phyloP scores from a whole-genome alignment of 768 basidiomycete genomes.

The Pilatotrama ljubarskyi region DNA sequence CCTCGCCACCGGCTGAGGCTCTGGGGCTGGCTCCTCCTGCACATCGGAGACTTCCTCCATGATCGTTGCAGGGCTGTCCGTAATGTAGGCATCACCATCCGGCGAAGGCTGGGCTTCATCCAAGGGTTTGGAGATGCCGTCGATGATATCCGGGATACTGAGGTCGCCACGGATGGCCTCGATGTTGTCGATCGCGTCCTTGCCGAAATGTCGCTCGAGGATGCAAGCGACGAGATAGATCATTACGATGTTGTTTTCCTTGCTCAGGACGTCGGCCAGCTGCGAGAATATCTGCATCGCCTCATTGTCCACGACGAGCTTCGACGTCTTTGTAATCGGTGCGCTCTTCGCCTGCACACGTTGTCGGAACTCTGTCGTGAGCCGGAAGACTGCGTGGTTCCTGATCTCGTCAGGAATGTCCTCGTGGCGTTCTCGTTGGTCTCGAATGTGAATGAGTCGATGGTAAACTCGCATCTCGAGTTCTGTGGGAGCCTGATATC shows the following conservation, averaged over 20 bases:
- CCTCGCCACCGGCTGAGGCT: conserved; percentile 10
- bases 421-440: conserved; percentile 75
- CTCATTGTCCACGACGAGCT: conserved; percentile 59
- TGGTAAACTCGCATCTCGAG: conserved; percentile 97
- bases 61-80: conserved; percentile 18
- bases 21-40: conserved; percentile 22
- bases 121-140: conserved; percentile 47
- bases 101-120: conserved; percentile 17
- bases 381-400: conserved; percentile 73
- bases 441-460: conserved; percentile 86
- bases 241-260: conserved; percentile 66
- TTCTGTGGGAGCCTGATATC: conserved; percentile 76
- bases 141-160: conserved; percentile 63
- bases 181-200: conserved; percentile 76
- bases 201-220: conserved; percentile 81
- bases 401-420: conserved; percentile 69
- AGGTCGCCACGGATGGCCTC: conserved; percentile 62
- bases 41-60: conserved; percentile 32
- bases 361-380: conserved; percentile 78
- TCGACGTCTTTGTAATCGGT: conserved; percentile 68
- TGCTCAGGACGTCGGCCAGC: conserved; percentile 60
- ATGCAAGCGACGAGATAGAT: conserved; percentile 90
- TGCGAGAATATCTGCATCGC: conserved; percentile 70
- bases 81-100: conserved; percentile 26
- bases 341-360: conserved; percentile 80